Conservation (phyloP, 2,329 filamentous ascomycete species). For the Clarireedia hainanense region DNA sequence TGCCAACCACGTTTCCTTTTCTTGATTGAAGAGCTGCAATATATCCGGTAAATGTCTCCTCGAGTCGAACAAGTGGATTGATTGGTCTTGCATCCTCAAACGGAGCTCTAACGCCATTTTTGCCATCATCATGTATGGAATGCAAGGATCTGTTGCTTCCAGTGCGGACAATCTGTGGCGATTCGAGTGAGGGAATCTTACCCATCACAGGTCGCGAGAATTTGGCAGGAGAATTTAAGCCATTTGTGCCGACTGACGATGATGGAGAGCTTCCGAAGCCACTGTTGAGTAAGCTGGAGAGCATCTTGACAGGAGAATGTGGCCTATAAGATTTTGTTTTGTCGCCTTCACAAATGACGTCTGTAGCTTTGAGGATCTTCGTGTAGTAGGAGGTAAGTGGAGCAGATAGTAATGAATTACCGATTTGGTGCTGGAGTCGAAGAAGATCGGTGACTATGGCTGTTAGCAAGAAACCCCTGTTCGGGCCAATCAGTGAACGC, state of each 20-base stretch:
- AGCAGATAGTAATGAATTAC: slow-evolving; percentile 55
- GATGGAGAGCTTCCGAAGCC: slow-evolving; percentile 38
- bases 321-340: slow-evolving; percentile 63
- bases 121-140: slow-evolving; percentile 25
- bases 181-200: slow-evolving; percentile 36
- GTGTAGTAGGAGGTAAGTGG: slow-evolving; percentile 71
- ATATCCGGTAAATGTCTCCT: slow-evolving; percentile 80
- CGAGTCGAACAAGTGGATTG: slow-evolving; percentile 64
- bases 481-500: slow-evolving; percentile 28
- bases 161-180: slow-evolving; percentile 20
- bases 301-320: slow-evolving; percentile 82
- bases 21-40: slow-evolving; percentile 74
- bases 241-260: slow-evolving; percentile 28
- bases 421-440: slow-evolving; percentile 59
- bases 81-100: slow-evolving; percentile 47
- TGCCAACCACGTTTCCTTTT: slow-evolving; percentile 79
- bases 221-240: slow-evolving; percentile 20
- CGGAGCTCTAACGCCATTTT: slow-evolving; percentile 31
- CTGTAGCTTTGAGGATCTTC: slow-evolving; percentile 65
- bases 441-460: slow-evolving; percentile 61
- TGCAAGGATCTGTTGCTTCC: slow-evolving; percentile 25
- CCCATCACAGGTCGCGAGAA: slow-evolving; percentile 30
- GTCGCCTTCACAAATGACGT: slow-evolving; percentile 53
- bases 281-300: slow-evolving; percentile 72
- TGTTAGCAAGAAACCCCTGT: slow-evolving; percentile 28